phyloP scores from a whole-genome alignment of 2,329 filamentous ascomycete genomes.

The Claviceps sorghi region DNA sequence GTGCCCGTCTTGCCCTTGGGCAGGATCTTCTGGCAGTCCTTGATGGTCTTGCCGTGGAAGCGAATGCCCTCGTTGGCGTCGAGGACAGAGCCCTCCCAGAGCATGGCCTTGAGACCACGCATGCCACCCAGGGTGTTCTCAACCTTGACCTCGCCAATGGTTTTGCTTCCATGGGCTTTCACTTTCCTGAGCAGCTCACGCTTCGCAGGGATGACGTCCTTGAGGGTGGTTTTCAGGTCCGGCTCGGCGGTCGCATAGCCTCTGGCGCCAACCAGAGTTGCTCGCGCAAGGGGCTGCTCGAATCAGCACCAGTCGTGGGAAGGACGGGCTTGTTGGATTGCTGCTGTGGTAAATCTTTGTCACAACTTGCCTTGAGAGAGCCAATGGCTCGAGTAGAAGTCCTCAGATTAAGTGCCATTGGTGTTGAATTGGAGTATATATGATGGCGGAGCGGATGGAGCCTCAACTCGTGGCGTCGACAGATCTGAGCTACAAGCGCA shows the following conservation, averaged over 20 bases:
- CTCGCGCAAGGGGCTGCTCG: constrained; percentile 12
- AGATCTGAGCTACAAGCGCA: constrained; percentile 1
- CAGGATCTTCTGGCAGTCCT: constrained; percentile 86
- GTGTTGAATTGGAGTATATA: constrained; percentile 6
- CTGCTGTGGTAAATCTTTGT: background rate
- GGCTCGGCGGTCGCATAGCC: constrained; percentile 67
- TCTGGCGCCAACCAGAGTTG: constrained; percentile 24
- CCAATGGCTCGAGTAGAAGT: constrained; percentile 47
- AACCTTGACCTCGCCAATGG: constrained; percentile 83
- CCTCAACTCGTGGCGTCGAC: background rate
- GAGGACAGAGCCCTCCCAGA: constrained; percentile 96
- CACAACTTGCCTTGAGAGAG: constrained; percentile 44
- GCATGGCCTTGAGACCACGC: constrained; percentile 94
- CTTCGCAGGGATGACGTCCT: constrained; percentile 76
- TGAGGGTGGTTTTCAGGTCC: constrained; percentile 77
- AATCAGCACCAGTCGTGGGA: background rate
- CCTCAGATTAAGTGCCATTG: constrained; percentile 52
- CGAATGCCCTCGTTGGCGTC: constrained; percentile 95
- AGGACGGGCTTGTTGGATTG: background rate
- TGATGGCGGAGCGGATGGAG: constrained; percentile 1
- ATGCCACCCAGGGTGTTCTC: constrained; percentile 92
- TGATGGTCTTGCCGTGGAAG: constrained; percentile 95
- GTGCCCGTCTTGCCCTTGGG: constrained; percentile 86
- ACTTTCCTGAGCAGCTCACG: constrained; percentile 87
- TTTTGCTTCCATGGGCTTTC: constrained; percentile 69